phyloP scores from a whole-genome alignment of 2,329 filamentous ascomycete species.

The Eutypella sp. region DNA sequence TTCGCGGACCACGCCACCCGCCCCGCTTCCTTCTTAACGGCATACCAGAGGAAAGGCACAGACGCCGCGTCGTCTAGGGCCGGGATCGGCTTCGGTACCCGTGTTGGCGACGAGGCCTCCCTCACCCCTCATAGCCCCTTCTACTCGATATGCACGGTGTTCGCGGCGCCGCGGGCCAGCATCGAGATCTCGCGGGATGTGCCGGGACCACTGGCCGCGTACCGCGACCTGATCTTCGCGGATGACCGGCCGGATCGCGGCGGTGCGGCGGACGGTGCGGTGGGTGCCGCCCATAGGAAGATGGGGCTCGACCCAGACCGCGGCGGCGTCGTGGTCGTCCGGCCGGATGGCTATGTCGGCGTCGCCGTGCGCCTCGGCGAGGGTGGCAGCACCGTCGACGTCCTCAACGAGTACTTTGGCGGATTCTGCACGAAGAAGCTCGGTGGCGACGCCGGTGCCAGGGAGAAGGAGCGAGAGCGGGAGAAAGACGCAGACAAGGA shows the following conservation, averaged over 20 bases:
- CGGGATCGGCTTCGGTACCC: too few relatives aligned
- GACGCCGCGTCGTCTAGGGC: slow-evolving; percentile 24
- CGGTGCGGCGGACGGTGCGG: slow-evolving; percentile 57
- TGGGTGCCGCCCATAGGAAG: slow-evolving; percentile 68
- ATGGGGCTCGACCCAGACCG: slow-evolving; percentile 71
- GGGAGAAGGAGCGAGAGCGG: too few relatives aligned
- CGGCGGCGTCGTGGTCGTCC: slow-evolving; percentile 76
- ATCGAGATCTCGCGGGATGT: slow-evolving; percentile 70
- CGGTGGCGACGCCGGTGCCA: too few relatives aligned
- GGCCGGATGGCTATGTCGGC: slow-evolving; percentile 84
- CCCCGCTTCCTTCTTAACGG: background rate
- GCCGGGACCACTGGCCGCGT: slow-evolving; percentile 66
- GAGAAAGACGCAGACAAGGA: too few relatives aligned
- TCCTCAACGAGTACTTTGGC: slow-evolving; percentile 76
- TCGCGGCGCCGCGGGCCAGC: slow-evolving; percentile 61
- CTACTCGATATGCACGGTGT: slow-evolving; percentile 73
- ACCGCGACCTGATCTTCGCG: slow-evolving; percentile 78
- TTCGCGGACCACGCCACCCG: slow-evolving; percentile 46
- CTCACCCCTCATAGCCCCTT: slow-evolving; percentile 83
- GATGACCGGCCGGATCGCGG: slow-evolving; percentile 73
- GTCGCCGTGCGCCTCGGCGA: slow-evolving; percentile 69
- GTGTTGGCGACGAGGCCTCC: too few relatives aligned
- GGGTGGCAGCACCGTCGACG: slow-evolving; percentile 74
- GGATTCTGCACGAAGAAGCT: slow-evolving; percentile 62
- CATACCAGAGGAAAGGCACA: background rate